Conservation (phyloP, 345 rosid species). For the Aquilaria yunnanensis region DNA sequence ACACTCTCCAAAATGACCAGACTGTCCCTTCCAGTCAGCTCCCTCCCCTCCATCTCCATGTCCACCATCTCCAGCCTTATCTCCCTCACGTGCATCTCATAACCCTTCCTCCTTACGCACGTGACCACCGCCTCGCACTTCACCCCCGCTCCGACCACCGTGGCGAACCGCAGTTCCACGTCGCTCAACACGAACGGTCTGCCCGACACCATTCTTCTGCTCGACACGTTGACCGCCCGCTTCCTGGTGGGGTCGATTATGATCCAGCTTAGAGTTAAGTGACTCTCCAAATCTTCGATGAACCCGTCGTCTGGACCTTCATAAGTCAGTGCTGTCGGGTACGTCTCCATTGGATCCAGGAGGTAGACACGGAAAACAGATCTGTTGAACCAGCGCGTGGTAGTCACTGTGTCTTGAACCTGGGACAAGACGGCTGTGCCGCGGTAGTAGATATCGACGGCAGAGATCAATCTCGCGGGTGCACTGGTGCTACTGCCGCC, state of each 20-base stretch:
- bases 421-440: too few relatives aligned
- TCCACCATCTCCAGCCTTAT: constrained; percentile 63
- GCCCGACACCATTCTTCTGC: constrained; percentile 46
- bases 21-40: constrained; percentile 31
- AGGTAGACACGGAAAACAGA: too few relatives aligned
- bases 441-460: too few relatives aligned
- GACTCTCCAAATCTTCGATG: constrained; percentile 44
- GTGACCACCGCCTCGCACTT: constrained; percentile 29
- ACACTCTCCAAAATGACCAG: too few relatives aligned
- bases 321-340: constrained; percentile 20
- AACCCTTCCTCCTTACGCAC: constrained; percentile 45
- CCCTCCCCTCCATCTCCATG: constrained; percentile 53
- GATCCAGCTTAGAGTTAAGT: constrained; percentile 56
- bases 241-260: constrained; percentile 52
- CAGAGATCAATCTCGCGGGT: too few relatives aligned
- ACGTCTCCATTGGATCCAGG: constrained; percentile 39
- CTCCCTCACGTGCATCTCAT: constrained; percentile 63
- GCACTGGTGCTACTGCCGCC: too few relatives aligned
- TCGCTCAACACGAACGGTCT: constrained; percentile 68
- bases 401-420: too few relatives aligned
- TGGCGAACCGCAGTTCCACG: constrained; percentile 42
- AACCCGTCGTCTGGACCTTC: constrained; percentile 25
- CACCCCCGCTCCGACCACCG: constrained; percentile 24
- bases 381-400: too few relatives aligned
- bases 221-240: constrained; percentile 57